Percentiles rank a stretch among this genome's conserved stretches.
Evolutionary conservation across 2,329 filamentous ascomycete genomes (phyloP).

Genomic region (Nemania serpens): DNA sequence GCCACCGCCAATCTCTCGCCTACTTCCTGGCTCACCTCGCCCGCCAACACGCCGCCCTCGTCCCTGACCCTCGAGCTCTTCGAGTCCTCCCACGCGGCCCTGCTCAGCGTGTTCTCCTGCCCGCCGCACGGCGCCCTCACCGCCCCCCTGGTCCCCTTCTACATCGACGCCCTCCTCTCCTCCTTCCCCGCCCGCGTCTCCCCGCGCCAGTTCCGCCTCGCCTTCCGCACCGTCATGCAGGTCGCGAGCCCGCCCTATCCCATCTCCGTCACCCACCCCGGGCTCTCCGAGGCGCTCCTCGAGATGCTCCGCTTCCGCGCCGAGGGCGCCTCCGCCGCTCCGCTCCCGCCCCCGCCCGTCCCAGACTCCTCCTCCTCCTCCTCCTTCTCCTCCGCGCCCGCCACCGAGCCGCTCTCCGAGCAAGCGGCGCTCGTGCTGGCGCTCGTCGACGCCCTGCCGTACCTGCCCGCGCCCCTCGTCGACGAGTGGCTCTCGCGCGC

Average conservation of each 20-base stretch:
- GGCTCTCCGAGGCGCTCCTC: conserved; percentile 78
- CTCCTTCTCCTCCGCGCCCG: not conserved
- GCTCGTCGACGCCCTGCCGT: conserved; percentile 78
- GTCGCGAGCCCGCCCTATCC: conserved; percentile 80
- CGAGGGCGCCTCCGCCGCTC: conserved; percentile 49
- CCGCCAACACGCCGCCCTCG: conserved; percentile 45
- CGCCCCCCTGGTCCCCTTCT: conserved; percentile 75
- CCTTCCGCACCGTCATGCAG: conserved; percentile 83
- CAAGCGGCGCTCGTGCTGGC: conserved; percentile 78
- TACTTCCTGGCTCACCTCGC: conserved; percentile 34
- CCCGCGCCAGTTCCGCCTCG: conserved; percentile 83
- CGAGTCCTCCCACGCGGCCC: conserved; percentile 83
- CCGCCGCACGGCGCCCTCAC: conserved; percentile 76
- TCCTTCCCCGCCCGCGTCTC: conserved; percentile 81
- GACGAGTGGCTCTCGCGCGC: conserved; percentile 81
- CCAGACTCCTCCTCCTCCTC: not conserved
- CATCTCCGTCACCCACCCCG: conserved; percentile 72
- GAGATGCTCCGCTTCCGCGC: conserved; percentile 76
- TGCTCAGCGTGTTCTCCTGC: conserved; percentile 78
- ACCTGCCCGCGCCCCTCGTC: conserved; percentile 69
- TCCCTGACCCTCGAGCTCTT: conserved; percentile 67
- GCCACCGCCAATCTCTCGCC: conserved; percentile 72
- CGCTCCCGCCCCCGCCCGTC: conserved; percentile 45
- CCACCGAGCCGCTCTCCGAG: conserved; percentile 61
- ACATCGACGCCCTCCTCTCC: conserved; percentile 78